phyloP scores from a whole-genome alignment of 768 basidiomycete genomes.

The Tylopilus sp. region DNA sequence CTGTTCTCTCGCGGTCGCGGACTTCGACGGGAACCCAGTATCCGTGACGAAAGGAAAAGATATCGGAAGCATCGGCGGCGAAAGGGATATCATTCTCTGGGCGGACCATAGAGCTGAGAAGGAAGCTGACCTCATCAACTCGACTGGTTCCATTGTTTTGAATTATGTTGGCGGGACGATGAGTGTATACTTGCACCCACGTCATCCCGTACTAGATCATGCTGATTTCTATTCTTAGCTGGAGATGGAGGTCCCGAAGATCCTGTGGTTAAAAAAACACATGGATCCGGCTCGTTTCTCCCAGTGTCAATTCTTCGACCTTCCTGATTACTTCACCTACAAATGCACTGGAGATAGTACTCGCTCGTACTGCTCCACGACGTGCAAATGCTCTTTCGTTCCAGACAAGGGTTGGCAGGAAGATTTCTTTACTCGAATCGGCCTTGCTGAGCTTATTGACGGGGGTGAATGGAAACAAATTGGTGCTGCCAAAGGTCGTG shows the following conservation, averaged over 20 bases:
- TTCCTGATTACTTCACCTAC: constrained; percentile 96
- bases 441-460: constrained; percentile 66
- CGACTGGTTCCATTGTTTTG: constrained; percentile 76
- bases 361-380: constrained; percentile 89
- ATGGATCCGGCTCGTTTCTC: constrained; percentile 73
- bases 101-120: constrained; percentile 93
- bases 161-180: constrained; percentile 96
- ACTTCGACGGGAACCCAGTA: constrained; percentile 69
- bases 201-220: neutral
- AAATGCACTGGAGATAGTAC: constrained; percentile 69
- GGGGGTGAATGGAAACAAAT: constrained; percentile 66
- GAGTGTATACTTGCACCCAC: constrained; percentile 55
- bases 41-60: constrained; percentile 65
- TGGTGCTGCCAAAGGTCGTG: constrained; percentile 59
- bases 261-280: constrained; percentile 91
- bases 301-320: constrained; percentile 80
- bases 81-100: constrained; percentile 91
- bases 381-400: constrained; percentile 94
- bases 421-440: constrained; percentile 84
- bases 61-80: constrained; percentile 56
- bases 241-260: constrained; percentile 98
- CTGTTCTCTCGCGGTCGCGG: constrained; percentile 88
- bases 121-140: constrained; percentile 89
- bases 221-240: constrained; percentile 47
- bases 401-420: constrained; percentile 86